A percentile compares a stretch with the other conserved stretches of the same genome.
These are phyloP conservation scores for Panicum hallii DNA, from an alignment of 202 grass and related monocot genomes.

Conservation along the genomic window DNA sequence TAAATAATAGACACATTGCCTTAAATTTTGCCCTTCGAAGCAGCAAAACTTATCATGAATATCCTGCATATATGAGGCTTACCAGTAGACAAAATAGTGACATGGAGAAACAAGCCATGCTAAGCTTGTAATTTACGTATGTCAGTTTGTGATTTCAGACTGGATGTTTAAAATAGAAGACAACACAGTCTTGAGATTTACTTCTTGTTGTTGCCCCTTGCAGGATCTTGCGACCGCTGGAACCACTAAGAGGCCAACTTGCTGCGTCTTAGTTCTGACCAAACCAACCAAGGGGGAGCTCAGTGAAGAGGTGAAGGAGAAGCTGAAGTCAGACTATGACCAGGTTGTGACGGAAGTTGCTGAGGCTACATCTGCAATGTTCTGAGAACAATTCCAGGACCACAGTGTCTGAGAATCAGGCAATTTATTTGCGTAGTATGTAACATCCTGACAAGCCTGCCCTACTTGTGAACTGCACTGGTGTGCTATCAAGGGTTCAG, in stretches of 20 bases:
- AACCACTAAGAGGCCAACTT: conserved; percentile 87
- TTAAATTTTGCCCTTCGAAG: background rate
- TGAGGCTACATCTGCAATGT: conserved; percentile 64
- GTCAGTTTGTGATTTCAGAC: background rate
- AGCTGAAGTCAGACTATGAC: conserved; percentile 75
- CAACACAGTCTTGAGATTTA: conserved; percentile 4
- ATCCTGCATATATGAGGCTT: background rate
- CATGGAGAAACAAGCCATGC: background rate
- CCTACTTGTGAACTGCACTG: background rate
- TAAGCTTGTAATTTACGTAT: background rate
- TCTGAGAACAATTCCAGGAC: conserved; percentile 49
- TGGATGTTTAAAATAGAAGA: background rate
- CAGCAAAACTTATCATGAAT: background rate
- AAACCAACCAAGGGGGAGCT: conserved; percentile 90
- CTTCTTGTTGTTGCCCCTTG: conserved; percentile 13
- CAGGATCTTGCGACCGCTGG: conserved; percentile 87
- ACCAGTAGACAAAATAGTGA: background rate
- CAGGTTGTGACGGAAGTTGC: conserved; percentile 69
- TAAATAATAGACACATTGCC: background rate
- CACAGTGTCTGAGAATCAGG: background rate
- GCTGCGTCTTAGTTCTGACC: conserved; percentile 79
- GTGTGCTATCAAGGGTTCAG: background rate
- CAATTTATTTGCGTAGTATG: conserved; percentile 35
- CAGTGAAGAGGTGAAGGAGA: conserved; percentile 76
- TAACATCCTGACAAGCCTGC: conserved; percentile 21